phyloP scores from a whole-genome alignment of 148 eudicot genomes.

The Chenopodium album region DNA sequence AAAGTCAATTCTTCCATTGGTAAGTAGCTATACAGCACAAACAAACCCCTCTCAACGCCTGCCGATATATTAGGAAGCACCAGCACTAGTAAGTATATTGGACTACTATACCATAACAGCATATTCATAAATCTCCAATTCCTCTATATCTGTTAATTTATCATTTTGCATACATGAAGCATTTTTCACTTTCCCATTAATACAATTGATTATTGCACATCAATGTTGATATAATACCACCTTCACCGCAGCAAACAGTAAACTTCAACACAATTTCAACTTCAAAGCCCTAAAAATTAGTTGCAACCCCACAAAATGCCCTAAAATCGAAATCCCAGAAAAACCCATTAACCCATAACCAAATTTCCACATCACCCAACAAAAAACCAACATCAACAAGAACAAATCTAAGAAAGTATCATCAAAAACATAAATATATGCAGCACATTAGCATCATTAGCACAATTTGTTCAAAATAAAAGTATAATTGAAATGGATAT shows the following conservation, averaged over 20 bases:
- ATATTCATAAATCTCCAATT: neutral
- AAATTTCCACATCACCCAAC: slow-evolving; percentile 10
- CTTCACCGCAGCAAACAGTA: neutral
- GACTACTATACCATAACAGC: neutral
- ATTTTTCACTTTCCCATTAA: neutral
- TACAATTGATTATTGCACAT: neutral
- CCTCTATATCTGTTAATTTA: neutral
- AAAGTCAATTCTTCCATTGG: neutral
- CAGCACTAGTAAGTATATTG: neutral
- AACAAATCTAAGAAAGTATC: slow-evolving; percentile 1
- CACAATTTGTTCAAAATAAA: neutral
- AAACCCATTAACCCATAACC: slow-evolving; percentile 5
- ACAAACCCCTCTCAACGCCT: neutral
- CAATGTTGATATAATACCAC: neutral
- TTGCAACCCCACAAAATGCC: neutral
- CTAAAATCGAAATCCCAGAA: neutral
- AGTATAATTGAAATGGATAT: neutral
- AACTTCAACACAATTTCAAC: neutral
- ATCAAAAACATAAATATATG: neutral
- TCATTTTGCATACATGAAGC: no score
- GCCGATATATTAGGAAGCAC: neutral
- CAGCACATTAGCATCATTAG: neutral
- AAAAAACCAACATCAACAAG: neutral
- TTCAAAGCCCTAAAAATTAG: neutral
- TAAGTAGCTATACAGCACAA: neutral